Percentiles rank a stretch among this genome's conserved stretches.
phyloP scores from a whole-genome alignment of 139 green algal genomes.

The Chlorella vulgaris region DNA sequence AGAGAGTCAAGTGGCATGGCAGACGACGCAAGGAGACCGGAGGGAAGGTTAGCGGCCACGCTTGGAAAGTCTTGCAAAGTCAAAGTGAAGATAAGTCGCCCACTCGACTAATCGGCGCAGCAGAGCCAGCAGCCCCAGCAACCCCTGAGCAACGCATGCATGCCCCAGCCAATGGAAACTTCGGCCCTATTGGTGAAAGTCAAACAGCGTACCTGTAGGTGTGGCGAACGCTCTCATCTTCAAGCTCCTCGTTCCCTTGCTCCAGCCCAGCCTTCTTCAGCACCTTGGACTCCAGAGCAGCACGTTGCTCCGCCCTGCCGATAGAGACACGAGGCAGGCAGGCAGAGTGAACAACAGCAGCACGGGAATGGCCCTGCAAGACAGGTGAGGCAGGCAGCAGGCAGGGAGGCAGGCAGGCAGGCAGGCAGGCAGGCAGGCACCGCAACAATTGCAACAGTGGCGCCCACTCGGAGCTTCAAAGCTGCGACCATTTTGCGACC shows the following conservation, averaged over 20 bases:
- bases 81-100: no score
- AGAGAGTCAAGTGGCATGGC: not conserved
- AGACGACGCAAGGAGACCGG: not conserved
- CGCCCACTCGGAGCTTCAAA: no score
- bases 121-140: no score
- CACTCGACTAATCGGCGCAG: no score
- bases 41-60: not conserved
- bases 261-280: slow-evolving; percentile 41
- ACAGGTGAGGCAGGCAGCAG: not conserved
- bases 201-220: not conserved
- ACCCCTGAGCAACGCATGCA: no score
- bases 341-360: not conserved
- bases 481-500: no score
- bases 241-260: slow-evolving; percentile 10
- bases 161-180: no score
- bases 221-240: slow-evolving; percentile 25
- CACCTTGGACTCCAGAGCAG: slow-evolving; percentile 50
- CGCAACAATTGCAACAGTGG: not conserved
- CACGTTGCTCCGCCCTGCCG: slow-evolving; percentile 38
- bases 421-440: not conserved
- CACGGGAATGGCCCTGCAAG: not conserved
- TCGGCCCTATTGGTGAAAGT: no score
- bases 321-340: not conserved
- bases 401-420: no score
- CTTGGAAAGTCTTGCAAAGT: not conserved